A percentile compares a stretch with the other conserved stretches of the same genome.
Evolutionary conservation across 2,329 filamentous ascomycete genomes (phyloP).

Genomic region (Capronia coronata): DNA sequence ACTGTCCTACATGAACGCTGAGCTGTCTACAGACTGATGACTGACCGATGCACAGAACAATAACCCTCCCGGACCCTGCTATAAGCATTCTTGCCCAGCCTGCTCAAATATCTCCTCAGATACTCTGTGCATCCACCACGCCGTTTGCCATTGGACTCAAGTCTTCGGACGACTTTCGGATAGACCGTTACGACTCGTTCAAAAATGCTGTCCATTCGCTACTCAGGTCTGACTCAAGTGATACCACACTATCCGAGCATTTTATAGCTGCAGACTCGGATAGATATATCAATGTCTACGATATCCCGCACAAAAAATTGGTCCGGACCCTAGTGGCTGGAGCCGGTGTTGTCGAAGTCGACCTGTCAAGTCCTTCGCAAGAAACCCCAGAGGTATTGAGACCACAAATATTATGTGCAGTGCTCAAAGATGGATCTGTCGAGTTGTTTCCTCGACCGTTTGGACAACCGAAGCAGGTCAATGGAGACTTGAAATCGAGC

Average conservation of each 20-base stretch:
- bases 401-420: conserved; percentile 41
- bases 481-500: conserved; percentile 30
- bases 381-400: conserved; percentile 19
- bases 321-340: conserved; percentile 45
- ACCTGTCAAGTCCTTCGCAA: conserved; percentile 33
- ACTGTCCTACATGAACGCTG: neutral
- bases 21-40: neutral
- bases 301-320: conserved; percentile 38
- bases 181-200: conserved; percentile 44
- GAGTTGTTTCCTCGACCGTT: conserved; percentile 48
- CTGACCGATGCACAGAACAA: conserved; percentile 33
- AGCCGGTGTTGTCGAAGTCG: conserved; percentile 39
- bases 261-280: conserved; percentile 47
- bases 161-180: conserved; percentile 34
- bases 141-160: conserved; percentile 43
- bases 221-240: conserved; percentile 36
- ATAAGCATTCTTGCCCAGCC: conserved; percentile 39
- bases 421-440: conserved; percentile 45
- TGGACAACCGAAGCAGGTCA: conserved; percentile 31
- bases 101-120: conserved; percentile 36
- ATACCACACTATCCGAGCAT: conserved; percentile 29
- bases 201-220: conserved; percentile 45
- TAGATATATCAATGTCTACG: conserved; percentile 47
- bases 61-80: conserved; percentile 39
- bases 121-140: conserved; percentile 47